These are phyloP conservation scores for Dendrobium chrysotoxum DNA, from an alignment of 106 monocot genomes.

Conservation along the genomic window DNA sequence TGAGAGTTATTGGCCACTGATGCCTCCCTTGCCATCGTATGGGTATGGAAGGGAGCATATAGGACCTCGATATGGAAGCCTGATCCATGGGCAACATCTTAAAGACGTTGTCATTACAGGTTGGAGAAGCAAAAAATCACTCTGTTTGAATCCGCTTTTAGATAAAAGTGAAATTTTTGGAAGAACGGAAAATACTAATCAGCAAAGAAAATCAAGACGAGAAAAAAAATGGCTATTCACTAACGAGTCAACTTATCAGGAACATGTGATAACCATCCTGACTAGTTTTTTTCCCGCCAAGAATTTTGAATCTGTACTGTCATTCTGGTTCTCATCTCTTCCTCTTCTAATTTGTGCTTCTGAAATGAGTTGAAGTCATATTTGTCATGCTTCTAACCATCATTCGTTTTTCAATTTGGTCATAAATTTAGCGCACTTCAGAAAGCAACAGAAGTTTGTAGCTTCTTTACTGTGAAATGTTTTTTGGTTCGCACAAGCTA, in stretches of 20 bases:
- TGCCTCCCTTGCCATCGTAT: conserved; percentile 72
- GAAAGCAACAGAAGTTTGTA: too few species aligned
- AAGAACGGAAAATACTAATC: not conserved
- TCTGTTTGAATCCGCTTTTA: not conserved
- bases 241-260: not conserved
- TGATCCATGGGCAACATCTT: conserved; percentile 69
- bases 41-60: conserved; percentile 59
- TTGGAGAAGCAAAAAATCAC: conserved; percentile 3
- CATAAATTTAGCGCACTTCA: too few species aligned
- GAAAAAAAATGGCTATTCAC: not conserved
- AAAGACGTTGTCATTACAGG: conserved; percentile 67
- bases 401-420: too few species aligned
- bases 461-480: too few species aligned
- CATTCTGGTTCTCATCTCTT: not conserved
- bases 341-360: not conserved
- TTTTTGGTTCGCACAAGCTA: too few species aligned
- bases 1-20: conserved; percentile 56
- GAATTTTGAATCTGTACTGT: not conserved
- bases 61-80: conserved; percentile 67
- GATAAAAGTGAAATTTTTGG: not conserved
- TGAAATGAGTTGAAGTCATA: not conserved
- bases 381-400: too few species aligned
- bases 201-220: not conserved
- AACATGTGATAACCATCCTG: not conserved
- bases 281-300: not conserved